A percentile compares a stretch with the other conserved stretches of the same genome.
Evolutionary conservation across 306 rosid species (phyloP).

Genomic region (Vigna mungo): DNA sequence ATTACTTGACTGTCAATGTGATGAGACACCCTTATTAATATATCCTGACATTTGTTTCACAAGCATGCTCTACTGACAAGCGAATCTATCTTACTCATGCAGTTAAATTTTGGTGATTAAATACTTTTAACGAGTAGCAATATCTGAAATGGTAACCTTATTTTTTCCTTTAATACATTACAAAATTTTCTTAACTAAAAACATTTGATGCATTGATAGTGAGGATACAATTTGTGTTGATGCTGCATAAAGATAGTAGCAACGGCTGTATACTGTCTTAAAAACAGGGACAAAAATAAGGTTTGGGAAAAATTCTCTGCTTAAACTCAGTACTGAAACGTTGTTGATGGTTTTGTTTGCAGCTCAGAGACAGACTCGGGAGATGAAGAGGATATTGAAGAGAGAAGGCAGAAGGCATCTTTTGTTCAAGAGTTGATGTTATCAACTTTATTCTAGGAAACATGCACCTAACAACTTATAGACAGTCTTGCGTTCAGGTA

Average conservation of each 20-base stretch:
- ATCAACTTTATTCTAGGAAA: conserved; percentile 63
- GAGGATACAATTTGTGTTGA: neutral
- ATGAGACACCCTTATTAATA: neutral
- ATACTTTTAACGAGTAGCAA: neutral
- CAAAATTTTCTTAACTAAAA: neutral
- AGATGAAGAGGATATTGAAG: conserved; percentile 56
- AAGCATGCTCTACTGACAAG: neutral
- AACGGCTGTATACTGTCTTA: conserved; percentile 19
- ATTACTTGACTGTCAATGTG: neutral
- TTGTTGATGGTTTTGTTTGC: conserved; percentile 47
- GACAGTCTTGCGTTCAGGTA: conserved; percentile 37
- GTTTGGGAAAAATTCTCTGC: conserved; percentile 15
- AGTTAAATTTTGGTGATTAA: neutral
- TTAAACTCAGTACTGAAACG: conserved; percentile 4
- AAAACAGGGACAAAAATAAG: neutral
- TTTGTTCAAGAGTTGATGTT: conserved; percentile 64
- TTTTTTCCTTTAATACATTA: neutral
- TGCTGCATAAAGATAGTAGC: neutral
- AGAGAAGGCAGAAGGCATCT: conserved; percentile 62
- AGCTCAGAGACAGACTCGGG: conserved; percentile 52
- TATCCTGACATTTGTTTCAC: neutral
- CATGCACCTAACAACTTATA: conserved; percentile 1
- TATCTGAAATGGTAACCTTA: neutral
- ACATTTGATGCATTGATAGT: neutral
- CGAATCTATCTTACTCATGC: neutral